Conservation (phyloP, 73 alveolate genomes). For the Paramecium caudatum region DNA sequence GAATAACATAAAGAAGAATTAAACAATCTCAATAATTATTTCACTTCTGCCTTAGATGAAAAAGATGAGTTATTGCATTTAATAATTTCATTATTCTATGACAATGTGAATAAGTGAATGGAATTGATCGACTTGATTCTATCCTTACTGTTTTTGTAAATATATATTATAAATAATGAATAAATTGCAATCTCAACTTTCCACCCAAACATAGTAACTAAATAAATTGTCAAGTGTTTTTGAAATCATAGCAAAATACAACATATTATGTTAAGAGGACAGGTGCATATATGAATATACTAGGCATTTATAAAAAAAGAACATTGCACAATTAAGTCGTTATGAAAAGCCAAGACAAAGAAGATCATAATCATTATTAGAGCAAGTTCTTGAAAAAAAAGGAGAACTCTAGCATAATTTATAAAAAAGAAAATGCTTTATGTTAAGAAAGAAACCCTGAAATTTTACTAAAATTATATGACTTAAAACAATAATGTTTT, state of each 20-base stretch:
- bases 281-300: neutral
- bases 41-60: neutral
- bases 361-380: constrained; percentile 14
- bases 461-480: too few species aligned
- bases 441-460: constrained; percentile 14
- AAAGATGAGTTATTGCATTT: constrained; percentile 14
- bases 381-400: constrained; percentile 34
- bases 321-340: constrained; percentile 32
- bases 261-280: constrained; percentile 29
- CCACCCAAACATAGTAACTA: neutral
- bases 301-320: constrained; percentile 6
- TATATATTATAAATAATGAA: too few species aligned
- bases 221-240: neutral
- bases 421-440: constrained; percentile 52
- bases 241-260: constrained; percentile 29
- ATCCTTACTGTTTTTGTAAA: too few species aligned
- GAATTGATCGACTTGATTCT: too few species aligned
- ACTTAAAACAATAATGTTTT: too few species aligned
- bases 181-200: too few species aligned
- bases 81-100: constrained; percentile 37
- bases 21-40: neutral
- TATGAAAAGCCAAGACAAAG: constrained; percentile 54
- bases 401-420: constrained; percentile 1
- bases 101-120: too few species aligned
- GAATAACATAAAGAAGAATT: constrained; percentile 25